Evolutionary conservation across 1,139 yeast genomes (phyloP), one percentile per base, ranked within the genome.

Genomic region (Keqinozyma sinolaborantium): DNA sequence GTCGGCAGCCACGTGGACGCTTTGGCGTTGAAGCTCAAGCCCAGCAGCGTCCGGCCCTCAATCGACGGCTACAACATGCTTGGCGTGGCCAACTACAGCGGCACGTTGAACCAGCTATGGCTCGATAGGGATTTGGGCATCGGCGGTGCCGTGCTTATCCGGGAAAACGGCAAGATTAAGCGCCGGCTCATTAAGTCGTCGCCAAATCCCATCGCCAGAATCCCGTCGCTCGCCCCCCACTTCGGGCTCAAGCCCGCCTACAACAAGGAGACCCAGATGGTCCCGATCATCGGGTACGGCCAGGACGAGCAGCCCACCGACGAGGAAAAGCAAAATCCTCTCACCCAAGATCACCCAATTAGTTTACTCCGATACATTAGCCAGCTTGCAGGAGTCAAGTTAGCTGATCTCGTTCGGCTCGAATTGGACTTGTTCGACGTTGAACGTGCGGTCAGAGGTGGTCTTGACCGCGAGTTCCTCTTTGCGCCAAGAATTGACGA

Each of bases 1-100:
- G 68, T 79, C 36, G 85, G 81, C 1, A 56, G 75, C 23, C 87
- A 80, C 48, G 65, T 76, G 30, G 86, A 80, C 53, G 66, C 83
- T 0, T 56, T 79, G 34, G 69, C 81, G 7, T 71, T 72, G 10
- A 68, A 73, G 39, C 56, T 79, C 48, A 79, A 79, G 53, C 86
- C 86, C 1, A 58, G 60, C 30, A 74, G 82, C 5, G 53, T 56
- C 32, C 70, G 70, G 40, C 45, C 52, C 7, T 50, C 57, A 14
- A 69, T 74, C 8, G 79, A 77, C 25, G 84, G 85, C 7, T 80
- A 73, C 51, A 79, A 78, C 32, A 50, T 76, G 24, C 58, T 80
- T 24, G 85, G 83, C 2, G 83, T 79, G 12, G 83, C 85, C 2
- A 81, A 82, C 3, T 80, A 80, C 49, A 76, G 81, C 12, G 83